Evolutionary conservation across 352 stramenopile species (phyloP).

Genomic region (Pythium scleroteichum): DNA sequence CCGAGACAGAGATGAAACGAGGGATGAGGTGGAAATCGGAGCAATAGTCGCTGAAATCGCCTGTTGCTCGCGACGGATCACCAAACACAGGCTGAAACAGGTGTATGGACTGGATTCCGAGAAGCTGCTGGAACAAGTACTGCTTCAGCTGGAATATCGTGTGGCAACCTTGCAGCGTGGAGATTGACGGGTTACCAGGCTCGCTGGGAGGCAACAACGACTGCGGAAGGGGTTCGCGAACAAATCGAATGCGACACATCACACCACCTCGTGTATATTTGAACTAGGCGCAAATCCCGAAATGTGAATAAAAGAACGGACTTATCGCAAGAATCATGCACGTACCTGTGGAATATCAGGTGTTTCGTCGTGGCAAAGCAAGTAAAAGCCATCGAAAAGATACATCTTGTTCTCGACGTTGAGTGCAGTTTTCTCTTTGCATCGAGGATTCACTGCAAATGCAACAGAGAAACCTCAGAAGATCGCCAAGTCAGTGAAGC

Average conservation of each 20-base stretch:
- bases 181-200: constrained; percentile 6
- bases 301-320: too few relatives aligned
- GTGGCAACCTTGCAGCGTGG: constrained; percentile 40
- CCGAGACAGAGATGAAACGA: constrained; percentile 75
- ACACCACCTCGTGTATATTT: constrained; percentile 78
- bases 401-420: constrained; percentile 62
- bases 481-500: background rate
- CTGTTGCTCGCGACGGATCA: constrained; percentile 50
- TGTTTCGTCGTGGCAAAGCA: constrained; percentile 66
- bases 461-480: background rate
- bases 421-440: constrained; percentile 68
- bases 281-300: constrained; percentile 52
- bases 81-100: constrained; percentile 69
- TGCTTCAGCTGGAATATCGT: constrained; percentile 69
- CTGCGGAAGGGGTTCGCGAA: constrained; percentile 59
- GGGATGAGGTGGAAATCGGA: constrained; percentile 80
- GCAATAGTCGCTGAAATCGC: constrained; percentile 60
- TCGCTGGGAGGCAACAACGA: constrained; percentile 32
- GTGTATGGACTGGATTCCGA: constrained; percentile 72
- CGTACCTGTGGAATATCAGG: constrained; percentile 62
- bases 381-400: constrained; percentile 86
- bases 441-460: constrained; percentile 75
- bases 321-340: background rate
- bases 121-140: constrained; percentile 73
- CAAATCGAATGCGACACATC: constrained; percentile 77